phyloP scores from a whole-genome alignment of 176 grass and related monocot genomes.

The Aechmea fasciata region DNA sequence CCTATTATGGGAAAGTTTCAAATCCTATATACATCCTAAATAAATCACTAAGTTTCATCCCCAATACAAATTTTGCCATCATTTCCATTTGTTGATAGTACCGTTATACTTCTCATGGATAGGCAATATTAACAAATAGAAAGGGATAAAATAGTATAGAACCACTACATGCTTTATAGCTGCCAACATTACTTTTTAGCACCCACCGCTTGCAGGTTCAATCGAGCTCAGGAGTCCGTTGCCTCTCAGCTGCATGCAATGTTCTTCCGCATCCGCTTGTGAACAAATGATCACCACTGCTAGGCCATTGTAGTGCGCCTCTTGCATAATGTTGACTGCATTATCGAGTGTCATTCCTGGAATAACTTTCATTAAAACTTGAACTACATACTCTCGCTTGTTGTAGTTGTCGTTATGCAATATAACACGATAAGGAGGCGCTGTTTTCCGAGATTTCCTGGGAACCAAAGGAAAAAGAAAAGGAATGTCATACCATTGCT shows the following conservation, averaged over 20 bases:
- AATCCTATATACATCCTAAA: constrained; percentile 1
- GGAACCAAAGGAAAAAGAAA: neutral
- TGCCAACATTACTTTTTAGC: constrained; percentile 25
- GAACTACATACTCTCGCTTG: constrained; percentile 86
- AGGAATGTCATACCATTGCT: neutral
- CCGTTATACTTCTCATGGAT: neutral
- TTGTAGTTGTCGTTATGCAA: constrained; percentile 88
- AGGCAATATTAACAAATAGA: constrained; percentile 39
- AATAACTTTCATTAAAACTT: constrained; percentile 98
- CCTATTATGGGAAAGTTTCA: neutral
- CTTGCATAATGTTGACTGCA: constrained; percentile 96
- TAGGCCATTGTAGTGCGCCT: constrained; percentile 81
- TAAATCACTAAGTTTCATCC: neutral
- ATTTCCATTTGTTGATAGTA: neutral
- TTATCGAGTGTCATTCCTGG: constrained; percentile 89
- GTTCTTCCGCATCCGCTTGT: constrained; percentile 65
- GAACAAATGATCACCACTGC: constrained; percentile 84
- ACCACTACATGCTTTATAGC: neutral
- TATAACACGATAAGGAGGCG: constrained; percentile 60
- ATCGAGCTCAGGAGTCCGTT: constrained; percentile 80
- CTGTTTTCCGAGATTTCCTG: constrained; percentile 78
- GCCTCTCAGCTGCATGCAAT: constrained; percentile 69
- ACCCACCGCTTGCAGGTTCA: constrained; percentile 75
- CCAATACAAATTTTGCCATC: neutral
- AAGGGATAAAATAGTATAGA: constrained; percentile 17